Conservation (phyloP, 2,329 filamentous ascomycete species). For the Epichloe elymi region DNA sequence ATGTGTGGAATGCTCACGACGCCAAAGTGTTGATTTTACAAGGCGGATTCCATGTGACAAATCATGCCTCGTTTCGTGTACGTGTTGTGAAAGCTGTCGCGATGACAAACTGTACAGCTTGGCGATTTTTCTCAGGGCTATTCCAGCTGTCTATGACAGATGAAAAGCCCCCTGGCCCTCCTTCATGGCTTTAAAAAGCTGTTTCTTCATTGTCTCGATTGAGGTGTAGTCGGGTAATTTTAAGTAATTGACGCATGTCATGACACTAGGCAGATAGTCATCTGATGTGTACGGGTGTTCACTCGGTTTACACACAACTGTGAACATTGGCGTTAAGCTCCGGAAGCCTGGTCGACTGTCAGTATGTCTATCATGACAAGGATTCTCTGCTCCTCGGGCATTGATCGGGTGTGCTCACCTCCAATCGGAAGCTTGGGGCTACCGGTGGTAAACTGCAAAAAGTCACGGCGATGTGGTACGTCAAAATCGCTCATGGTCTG, state of each 20-base stretch:
- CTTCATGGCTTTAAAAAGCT: conserved; percentile 72
- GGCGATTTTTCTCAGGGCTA: background rate
- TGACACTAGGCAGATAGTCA: conserved; percentile 97
- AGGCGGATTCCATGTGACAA: conserved; percentile 1
- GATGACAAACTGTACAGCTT: background rate
- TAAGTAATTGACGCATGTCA: conserved; percentile 99
- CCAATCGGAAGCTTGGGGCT: conserved; percentile 97
- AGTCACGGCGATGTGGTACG: conserved; percentile 67
- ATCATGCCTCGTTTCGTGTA: background rate
- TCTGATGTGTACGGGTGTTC: conserved; percentile 88
- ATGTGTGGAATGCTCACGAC: conserved; percentile 1
- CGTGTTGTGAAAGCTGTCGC: background rate
- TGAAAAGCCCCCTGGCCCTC: conserved; percentile 96
- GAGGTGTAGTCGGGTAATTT: conserved; percentile 91
- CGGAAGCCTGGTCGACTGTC: conserved; percentile 63
- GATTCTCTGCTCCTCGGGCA: background rate
- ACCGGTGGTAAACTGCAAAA: conserved; percentile 94
- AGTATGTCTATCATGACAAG: conserved; percentile 11
- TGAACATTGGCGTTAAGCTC: conserved; percentile 94
- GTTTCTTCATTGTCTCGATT: conserved; percentile 62
- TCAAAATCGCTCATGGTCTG: conserved; percentile 88
- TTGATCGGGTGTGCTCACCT: conserved; percentile 45
- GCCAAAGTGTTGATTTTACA: background rate
- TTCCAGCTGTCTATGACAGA: conserved; percentile 46
- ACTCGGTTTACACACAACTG: conserved; percentile 96